Evolutionary conservation across 202 grass and related monocot genomes (phyloP), one percentile per base, ranked within the genome.

Genomic region (Schoenoplectus triqueter): DNA sequence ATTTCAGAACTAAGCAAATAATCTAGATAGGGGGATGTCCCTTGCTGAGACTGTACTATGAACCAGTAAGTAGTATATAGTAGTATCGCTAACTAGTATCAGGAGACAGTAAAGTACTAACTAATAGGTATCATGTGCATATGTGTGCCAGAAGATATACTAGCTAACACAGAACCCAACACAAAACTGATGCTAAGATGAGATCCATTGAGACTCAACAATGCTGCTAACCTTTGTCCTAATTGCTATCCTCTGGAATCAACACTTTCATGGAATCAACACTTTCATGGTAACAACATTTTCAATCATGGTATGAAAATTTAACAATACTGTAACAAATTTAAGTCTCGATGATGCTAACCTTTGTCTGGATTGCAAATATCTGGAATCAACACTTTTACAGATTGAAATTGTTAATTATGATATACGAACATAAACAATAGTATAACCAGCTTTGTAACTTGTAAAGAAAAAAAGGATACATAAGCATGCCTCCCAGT

Each of bases 401-500:
- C 14, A 61, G 2, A 79, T 18, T 79, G 31, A 79, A 54, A 10
- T n/a, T 78, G 62, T 55, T 52, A 82, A 82, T 69, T 31, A 69
- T 83, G 18, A 78, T 64, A 73, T 20, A 13, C 61, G 9, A 67
- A 61, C 73, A 60, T 57, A 60, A 62, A 86, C 50, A 73, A 68
- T 70, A 86, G 11, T 39, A 49, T 59, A 50, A 69, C 46, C 64
- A 80, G 55, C 69, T 64, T 59, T 55, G 21, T 55, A 51, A 51
- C 60, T 66, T 66, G 47, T 50, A 48, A 51, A 50, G 10, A 67
- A 14, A 83, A 68, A 67, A 93, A 92, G 90, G 92, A 98, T 98
- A 95, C 96, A 82, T 95, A 98, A 88, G 91, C 85, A 86, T 95
- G 93, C 18, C 82, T 92, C 71, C 91, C 87, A 72, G 89, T 63